These are phyloP conservation scores for Plasmodium malariae DNA, from an alignment of 169 alveolate genomes.

Conservation along the genomic window DNA sequence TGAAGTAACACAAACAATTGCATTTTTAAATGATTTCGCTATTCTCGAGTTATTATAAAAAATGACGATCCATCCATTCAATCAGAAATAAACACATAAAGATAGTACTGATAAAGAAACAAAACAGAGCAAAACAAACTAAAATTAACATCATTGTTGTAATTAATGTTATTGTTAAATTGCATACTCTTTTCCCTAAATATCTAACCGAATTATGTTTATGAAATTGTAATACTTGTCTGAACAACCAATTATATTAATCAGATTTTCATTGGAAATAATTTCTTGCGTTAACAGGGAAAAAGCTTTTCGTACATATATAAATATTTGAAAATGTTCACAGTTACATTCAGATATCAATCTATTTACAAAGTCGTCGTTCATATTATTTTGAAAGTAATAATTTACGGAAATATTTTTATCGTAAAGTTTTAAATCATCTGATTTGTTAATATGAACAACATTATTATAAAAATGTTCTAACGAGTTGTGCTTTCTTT, in stretches of 20 bases:
- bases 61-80: too few species aligned
- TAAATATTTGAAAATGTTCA: constrained; percentile 45
- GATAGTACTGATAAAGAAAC: too few species aligned
- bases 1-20: neutral
- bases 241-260: constrained; percentile 38
- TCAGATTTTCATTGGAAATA: constrained; percentile 42
- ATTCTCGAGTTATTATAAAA: too few species aligned
- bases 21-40: too few species aligned
- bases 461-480: constrained; percentile 14
- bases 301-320: constrained; percentile 54
- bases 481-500: constrained; percentile 27
- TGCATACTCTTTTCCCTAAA: neutral
- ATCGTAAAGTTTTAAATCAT: constrained; percentile 45
- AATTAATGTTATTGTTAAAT: neutral
- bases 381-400: constrained; percentile 31
- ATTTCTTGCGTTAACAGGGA: constrained; percentile 44
- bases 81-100: neutral
- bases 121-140: neutral
- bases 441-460: constrained; percentile 53
- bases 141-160: too few species aligned
- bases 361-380: constrained; percentile 43
- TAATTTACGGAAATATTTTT: constrained; percentile 50
- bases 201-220: constrained; percentile 49
- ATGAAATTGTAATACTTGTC: constrained; percentile 69
- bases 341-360: constrained; percentile 43